phyloP scores from a whole-genome alignment of 2,329 filamentous ascomycete species.

The Pseudogymnoascus sp. region DNA sequence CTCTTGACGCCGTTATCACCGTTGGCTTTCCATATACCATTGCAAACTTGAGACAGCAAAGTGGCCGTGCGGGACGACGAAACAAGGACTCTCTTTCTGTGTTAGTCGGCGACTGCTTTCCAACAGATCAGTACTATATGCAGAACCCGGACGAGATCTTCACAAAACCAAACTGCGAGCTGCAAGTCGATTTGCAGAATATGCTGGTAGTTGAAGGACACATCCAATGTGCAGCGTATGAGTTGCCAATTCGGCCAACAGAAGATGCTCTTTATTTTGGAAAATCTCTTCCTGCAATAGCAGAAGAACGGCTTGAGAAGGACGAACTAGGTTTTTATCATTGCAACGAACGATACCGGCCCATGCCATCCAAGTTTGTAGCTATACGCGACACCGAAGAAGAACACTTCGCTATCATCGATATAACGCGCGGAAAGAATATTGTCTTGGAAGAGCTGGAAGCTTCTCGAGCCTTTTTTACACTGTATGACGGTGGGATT shows the following conservation, averaged over 20 bases:
- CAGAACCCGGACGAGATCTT: constrained; percentile 90
- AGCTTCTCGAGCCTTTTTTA: constrained; percentile 88
- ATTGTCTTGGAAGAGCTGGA: constrained; percentile 91
- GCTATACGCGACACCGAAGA: constrained; percentile 84
- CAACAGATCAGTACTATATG: constrained; percentile 96
- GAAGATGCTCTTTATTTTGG: constrained; percentile 77
- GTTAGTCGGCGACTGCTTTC: constrained; percentile 79
- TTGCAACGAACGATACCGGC: constrained; percentile 80
- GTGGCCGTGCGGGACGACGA: constrained; percentile 79
- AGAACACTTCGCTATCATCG: constrained; percentile 88
- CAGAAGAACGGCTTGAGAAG: constrained; percentile 62
- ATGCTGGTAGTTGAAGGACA: constrained; percentile 89
- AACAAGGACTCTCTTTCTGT: constrained; percentile 92
- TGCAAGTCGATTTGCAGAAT: constrained; percentile 88
- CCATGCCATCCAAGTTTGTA: constrained; percentile 73
- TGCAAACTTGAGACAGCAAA: constrained; percentile 88
- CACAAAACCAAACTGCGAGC: constrained; percentile 77
- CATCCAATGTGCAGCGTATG: constrained; percentile 88
- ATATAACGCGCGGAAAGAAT: constrained; percentile 76
- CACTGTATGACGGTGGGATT: constrained; percentile 92
- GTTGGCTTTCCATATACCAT: constrained; percentile 95
- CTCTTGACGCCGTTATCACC: constrained; percentile 85
- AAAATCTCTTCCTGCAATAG: constrained; percentile 61
- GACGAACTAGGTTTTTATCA: constrained; percentile 82
- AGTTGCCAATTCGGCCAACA: constrained; percentile 80